A percentile compares a stretch with the other conserved stretches of the same genome.
phyloP scores from a whole-genome alignment of 116 monocot species.

The Zostera marina region DNA sequence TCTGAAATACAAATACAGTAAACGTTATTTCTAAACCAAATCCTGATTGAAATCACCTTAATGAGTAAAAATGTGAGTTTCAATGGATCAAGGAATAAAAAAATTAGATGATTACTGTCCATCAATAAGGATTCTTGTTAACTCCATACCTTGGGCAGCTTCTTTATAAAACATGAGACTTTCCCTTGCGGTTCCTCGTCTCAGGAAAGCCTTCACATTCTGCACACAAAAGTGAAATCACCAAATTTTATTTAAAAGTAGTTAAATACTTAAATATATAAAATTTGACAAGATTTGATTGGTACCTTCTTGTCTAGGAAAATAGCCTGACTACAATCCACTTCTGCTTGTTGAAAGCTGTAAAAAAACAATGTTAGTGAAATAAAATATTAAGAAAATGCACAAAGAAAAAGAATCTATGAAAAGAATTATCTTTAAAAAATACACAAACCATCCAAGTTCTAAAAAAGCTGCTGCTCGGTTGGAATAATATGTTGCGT shows the following conservation, averaged over 20 bases:
- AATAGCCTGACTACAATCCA: constrained; percentile 85
- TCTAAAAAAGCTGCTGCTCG: constrained; percentile 92
- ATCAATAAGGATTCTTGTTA: not conserved
- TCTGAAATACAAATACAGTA: constrained; percentile 25
- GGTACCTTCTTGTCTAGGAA: constrained; percentile 77
- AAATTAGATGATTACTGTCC: not conserved
- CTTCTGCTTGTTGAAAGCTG: constrained; percentile 91
- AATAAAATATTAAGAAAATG: not conserved
- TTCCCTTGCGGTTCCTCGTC: constrained; percentile 88
- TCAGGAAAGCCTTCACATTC: constrained; percentile 95
- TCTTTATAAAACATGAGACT: constrained; percentile 60
- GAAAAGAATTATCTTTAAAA: not conserved
- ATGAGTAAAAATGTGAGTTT: no score
- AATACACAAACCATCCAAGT: constrained; percentile 56
- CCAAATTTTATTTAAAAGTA: not conserved
- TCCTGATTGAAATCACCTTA: no score
- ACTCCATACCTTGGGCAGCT: constrained; percentile 59
- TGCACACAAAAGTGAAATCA: constrained; percentile 6
- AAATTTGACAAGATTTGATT: not conserved
- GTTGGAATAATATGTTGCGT: constrained; percentile 80
- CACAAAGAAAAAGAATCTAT: not conserved
- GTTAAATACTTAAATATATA: no score
- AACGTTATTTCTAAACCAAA: not conserved
- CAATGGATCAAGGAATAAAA: not conserved
- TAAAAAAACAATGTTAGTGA: constrained; percentile 3